A percentile compares a stretch with the other conserved stretches of the same genome.
These are phyloP conservation scores for Syzygium malaccense DNA, from an alignment of 441 rosid genomes.

Conservation along the genomic window DNA sequence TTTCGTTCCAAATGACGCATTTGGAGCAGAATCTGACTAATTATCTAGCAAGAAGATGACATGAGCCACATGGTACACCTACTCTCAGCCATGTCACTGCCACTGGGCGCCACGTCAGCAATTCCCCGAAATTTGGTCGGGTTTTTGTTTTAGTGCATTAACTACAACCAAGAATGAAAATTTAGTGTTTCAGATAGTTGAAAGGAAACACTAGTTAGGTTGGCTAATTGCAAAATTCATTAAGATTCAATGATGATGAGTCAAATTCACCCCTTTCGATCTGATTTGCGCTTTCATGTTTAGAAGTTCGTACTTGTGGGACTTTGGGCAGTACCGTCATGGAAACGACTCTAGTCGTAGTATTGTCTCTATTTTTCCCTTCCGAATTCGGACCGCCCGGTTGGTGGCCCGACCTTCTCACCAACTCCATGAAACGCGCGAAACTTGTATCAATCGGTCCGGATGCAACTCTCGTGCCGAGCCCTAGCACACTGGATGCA, in stretches of 20 bases:
- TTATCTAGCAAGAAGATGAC: not conserved
- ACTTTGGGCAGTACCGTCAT: not conserved
- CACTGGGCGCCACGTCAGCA: not conserved
- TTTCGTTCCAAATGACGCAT: not conserved
- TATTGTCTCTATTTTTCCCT: not conserved
- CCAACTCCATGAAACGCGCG: not conserved
- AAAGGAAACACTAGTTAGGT: not conserved
- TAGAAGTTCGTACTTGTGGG: not conserved
- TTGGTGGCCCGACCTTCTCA: not conserved
- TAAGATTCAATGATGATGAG: rapidly evolving
- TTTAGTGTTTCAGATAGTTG: not conserved
- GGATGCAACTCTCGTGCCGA: not conserved
- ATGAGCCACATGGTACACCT: not conserved
- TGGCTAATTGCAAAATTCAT: not conserved
- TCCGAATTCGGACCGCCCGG: not conserved
- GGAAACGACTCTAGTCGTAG: too few relatives aligned
- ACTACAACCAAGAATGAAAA: not conserved
- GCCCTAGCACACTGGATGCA: not conserved
- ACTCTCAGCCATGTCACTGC: not conserved
- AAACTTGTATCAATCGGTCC: not conserved
- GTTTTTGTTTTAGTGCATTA: not conserved
- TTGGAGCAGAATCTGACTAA: not conserved
- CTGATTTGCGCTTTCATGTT: not conserved
- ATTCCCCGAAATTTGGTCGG: not conserved
- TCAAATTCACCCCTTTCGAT: not conserved